These are phyloP conservation scores for Mycogone perniciosa DNA, from an alignment of 2,329 filamentous ascomycete species.

Conservation along the genomic window DNA sequence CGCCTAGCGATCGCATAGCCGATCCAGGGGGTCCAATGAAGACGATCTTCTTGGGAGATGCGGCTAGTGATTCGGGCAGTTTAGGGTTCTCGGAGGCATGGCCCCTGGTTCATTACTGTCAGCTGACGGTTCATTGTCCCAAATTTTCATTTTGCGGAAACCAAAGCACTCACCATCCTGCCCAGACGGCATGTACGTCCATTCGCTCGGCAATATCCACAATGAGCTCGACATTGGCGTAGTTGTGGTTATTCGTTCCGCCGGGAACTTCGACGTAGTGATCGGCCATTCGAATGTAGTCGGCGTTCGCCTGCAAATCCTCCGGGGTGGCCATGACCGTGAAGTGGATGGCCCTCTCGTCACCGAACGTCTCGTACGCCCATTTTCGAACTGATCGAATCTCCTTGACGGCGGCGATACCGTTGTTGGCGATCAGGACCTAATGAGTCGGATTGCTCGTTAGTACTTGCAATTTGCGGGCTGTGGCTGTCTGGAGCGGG, in stretches of 20 bases:
- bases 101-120: slow-evolving; percentile 53
- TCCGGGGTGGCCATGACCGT: slow-evolving; percentile 99
- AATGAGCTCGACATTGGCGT: slow-evolving; percentile 98
- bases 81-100: slow-evolving; percentile 99
- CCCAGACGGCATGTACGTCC: slow-evolving; percentile 98
- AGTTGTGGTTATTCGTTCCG: slow-evolving; percentile 99
- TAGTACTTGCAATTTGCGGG: not conserved
- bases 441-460: slow-evolving; percentile 30
- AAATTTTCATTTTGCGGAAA: not conserved
- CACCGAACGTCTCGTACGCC: slow-evolving; percentile 99
- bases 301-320: slow-evolving; percentile 93
- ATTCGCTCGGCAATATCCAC: slow-evolving; percentile 98
- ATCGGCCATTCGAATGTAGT: slow-evolving; percentile 99
- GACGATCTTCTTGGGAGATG: slow-evolving; percentile 96
- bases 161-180: slow-evolving; percentile 69
- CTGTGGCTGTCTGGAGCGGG: not conserved
- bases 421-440: slow-evolving; percentile 99
- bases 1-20: slow-evolving; percentile 96
- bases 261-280: slow-evolving; percentile 98
- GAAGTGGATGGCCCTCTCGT: slow-evolving; percentile 97
- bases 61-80: slow-evolving; percentile 89
- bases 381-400: slow-evolving; percentile 99
- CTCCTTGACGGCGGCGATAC: slow-evolving; percentile 98
- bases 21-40: slow-evolving; percentile 98
- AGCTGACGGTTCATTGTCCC: not conserved